A percentile compares a stretch with the other conserved stretches of the same genome.
These are phyloP conservation scores for Clitoria ternatea DNA, from an alignment of 306 rosid genomes.

Conservation along the genomic window DNA sequence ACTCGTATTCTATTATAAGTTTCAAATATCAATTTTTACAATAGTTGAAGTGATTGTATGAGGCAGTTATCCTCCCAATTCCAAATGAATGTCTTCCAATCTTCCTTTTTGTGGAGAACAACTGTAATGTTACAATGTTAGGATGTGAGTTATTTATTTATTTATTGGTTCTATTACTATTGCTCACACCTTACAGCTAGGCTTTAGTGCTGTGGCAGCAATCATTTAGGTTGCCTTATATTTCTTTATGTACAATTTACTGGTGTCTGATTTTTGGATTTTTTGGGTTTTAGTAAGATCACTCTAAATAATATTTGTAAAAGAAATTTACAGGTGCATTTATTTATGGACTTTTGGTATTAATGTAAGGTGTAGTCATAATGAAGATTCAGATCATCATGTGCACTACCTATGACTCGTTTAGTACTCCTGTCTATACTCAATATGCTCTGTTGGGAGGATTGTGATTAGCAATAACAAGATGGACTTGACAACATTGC, in stretches of 20 bases:
- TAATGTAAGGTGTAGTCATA: slow-evolving; percentile 25
- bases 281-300: slow-evolving; percentile 11
- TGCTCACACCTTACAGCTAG: slow-evolving; percentile 14
- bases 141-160: not conserved
- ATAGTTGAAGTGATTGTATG: slow-evolving; percentile 13
- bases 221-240: slow-evolving; percentile 14
- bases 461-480: slow-evolving; percentile 25
- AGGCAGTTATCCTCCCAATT: not conserved
- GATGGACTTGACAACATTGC: slow-evolving; percentile 26
- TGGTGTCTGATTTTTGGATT: slow-evolving; percentile 18
- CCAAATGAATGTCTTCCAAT: not conserved
- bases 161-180: not conserved
- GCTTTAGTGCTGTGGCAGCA: slow-evolving; percentile 17
- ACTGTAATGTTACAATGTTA: not conserved
- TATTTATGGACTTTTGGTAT: slow-evolving; percentile 22
- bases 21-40: not conserved
- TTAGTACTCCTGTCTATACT: slow-evolving; percentile 10
- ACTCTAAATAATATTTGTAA: slow-evolving; percentile 20
- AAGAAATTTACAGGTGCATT: slow-evolving; percentile 22
- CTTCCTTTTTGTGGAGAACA: not conserved
- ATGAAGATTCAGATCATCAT: slow-evolving; percentile 18
- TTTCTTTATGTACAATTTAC: slow-evolving; percentile 12
- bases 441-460: slow-evolving; percentile 21
- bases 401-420: slow-evolving; percentile 13
- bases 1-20: not conserved